Conservation (phyloP, 208 protist genomes). For the Trypanosoma platydactyli region DNA sequence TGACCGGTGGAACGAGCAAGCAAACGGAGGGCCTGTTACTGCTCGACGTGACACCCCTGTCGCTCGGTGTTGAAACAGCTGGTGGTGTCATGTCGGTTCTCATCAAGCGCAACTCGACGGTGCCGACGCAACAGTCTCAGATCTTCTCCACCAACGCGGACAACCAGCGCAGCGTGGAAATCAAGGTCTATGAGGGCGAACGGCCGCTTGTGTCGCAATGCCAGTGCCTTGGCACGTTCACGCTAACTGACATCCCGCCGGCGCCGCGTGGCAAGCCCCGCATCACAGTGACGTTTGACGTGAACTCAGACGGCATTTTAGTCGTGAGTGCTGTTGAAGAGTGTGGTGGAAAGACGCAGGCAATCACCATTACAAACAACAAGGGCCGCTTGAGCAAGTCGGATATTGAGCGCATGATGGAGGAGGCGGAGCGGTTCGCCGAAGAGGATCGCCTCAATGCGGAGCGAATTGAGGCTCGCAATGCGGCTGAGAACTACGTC, state of each 20-base stretch:
- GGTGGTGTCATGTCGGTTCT: slow-evolving; percentile 96
- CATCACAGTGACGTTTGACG: slow-evolving; percentile 99
- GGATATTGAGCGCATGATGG: slow-evolving; percentile 96
- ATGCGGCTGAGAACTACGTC: slow-evolving; percentile 90
- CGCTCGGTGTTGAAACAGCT: slow-evolving; percentile 91
- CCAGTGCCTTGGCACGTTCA: slow-evolving; percentile 95
- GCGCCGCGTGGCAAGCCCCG: slow-evolving; percentile 93
- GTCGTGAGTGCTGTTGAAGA: slow-evolving; percentile 95
- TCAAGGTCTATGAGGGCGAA: slow-evolving; percentile 95
- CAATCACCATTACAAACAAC: slow-evolving; percentile 96
- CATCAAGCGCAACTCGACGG: slow-evolving; percentile 84
- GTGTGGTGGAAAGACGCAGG: slow-evolving; percentile 83
- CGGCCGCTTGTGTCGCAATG: slow-evolving; percentile 91
- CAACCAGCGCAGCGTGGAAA: slow-evolving; percentile 89
- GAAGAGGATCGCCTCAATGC: slow-evolving; percentile 90
- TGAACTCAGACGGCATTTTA: slow-evolving; percentile 98
- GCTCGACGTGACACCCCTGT: slow-evolving; percentile 92
- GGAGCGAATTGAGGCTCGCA: slow-evolving; percentile 91
- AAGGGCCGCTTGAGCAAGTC: slow-evolving; percentile 94
- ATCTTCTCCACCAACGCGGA: slow-evolving; percentile 88
- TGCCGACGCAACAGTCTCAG: slow-evolving; percentile 86
- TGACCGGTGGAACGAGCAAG: slow-evolving; percentile 68
- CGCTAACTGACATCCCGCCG: slow-evolving; percentile 82
- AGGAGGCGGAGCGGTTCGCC: slow-evolving; percentile 92
- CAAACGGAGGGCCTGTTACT: slow-evolving; percentile 81